Percentiles rank a stretch among this genome's conserved stretches.
Evolutionary conservation across 352 stramenopile species (phyloP).

Genomic region (Thraustotheca clavata): DNA sequence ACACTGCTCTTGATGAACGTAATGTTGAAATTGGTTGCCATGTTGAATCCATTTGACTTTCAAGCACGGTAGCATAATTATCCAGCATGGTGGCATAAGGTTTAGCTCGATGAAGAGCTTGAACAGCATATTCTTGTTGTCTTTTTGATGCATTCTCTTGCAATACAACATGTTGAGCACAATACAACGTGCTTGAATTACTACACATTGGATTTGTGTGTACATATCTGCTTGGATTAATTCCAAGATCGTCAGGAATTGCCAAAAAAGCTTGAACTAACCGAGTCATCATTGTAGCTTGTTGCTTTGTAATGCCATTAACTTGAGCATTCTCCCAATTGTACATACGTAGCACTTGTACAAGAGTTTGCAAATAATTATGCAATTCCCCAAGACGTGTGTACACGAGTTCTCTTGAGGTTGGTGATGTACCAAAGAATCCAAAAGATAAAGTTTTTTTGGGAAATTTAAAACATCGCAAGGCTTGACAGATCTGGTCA

Average conservation of each 20-base stretch:
- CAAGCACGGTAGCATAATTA: background rate
- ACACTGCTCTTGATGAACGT: background rate
- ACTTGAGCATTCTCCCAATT: background rate
- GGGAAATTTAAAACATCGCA: slow-evolving; percentile 4
- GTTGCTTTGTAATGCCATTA: background rate
- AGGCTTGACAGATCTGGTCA: background rate
- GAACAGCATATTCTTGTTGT: background rate
- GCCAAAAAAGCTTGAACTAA: slow-evolving; percentile 1
- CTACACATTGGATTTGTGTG: slow-evolving; percentile 4
- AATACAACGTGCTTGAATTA: background rate
- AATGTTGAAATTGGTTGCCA: background rate
- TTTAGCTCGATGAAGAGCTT: background rate
- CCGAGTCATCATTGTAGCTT: slow-evolving; percentile 6
- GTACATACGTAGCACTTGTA: background rate
- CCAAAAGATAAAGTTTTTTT: slow-evolving; percentile 8
- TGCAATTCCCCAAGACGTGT: slow-evolving; percentile 1
- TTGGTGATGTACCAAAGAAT: slow-evolving; percentile 9
- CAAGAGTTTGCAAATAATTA: background rate
- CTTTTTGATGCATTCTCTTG: slow-evolving; percentile 10
- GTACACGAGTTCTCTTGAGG: background rate
- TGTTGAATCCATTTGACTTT: no score
- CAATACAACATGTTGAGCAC: background rate
- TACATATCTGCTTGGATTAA: background rate
- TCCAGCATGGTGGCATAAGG: slow-evolving; percentile 1
- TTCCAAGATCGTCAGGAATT: background rate